Evolutionary conservation across 805 yeast genomes (phyloP), one percentile per base, ranked within the genome.

Genomic region (Wickerhamiella australiensis): DNA sequence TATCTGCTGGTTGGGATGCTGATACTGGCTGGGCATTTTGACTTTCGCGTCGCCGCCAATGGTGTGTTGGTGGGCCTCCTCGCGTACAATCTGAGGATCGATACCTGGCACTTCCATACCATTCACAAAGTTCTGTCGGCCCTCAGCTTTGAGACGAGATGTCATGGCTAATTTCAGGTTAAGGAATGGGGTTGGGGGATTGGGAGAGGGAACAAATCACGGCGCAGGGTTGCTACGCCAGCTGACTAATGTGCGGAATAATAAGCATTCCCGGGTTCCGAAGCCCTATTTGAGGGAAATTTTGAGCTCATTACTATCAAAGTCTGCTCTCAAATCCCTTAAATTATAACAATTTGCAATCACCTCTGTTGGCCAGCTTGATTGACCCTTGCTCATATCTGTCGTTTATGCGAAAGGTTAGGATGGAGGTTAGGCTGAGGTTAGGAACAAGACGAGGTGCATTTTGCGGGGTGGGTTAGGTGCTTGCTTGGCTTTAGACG

Each of bases 11-110:
- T 25, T 20, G 5, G 36, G 13, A 15, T 31, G 23, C 37, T 29
- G 25, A 17, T 45, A 45, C 40, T 22, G 40, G 26, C 21, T n/a
- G 11, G 42, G 33, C 33, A 36, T 17, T 20, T 45, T 45, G n/a
- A 45, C 25, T 45, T 45, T 45, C 35, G 35, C 40, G 21, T 41
- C 44, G 21, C 52, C 43, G 49, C 53, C 44, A 55, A 50, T 41
- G 31, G 44, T 13, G 31, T 41, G 44, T 20, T 41, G 44, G 33
- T 50, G 51, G 44, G 53, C 58, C 48, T 60, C 63, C 51, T 57
- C 62, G 43, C 61, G 56, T 15, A 62, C 64, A 46, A 62, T 62
- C 47, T 59, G 65, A 20, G 65, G 65, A 50, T 62, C 65, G 37
- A 62, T 62, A 36, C 61, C 60, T 12, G 59, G 51, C 8, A 57